Percentiles rank a stretch among this genome's conserved stretches.
Evolutionary conservation across 2,329 filamentous ascomycete species (phyloP).

Genomic region (Xylaria sp.): DNA sequence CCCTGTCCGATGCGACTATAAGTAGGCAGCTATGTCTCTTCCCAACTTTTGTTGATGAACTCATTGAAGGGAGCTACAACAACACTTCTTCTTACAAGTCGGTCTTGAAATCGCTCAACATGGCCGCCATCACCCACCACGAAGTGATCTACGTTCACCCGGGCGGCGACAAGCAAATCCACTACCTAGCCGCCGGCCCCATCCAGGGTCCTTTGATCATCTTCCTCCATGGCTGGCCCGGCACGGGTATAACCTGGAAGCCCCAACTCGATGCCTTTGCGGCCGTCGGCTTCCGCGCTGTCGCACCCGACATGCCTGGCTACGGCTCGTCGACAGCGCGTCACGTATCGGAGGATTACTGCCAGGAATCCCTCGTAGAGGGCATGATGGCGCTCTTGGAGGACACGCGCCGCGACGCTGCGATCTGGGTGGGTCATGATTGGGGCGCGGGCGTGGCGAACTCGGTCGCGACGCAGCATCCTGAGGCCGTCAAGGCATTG

Average conservation of each 20-base stretch:
- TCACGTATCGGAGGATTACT: slow-evolving; percentile 27
- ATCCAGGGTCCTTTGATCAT: slow-evolving; percentile 28
- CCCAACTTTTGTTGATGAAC: too few relatives aligned
- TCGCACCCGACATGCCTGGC: slow-evolving; percentile 34
- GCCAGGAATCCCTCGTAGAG: slow-evolving; percentile 30
- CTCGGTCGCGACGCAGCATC: slow-evolving; percentile 29
- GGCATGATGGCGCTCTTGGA: slow-evolving; percentile 34
- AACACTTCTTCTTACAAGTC: neutral
- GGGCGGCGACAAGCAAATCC: slow-evolving; percentile 26
- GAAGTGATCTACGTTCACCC: slow-evolving; percentile 17
- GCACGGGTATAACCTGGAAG: slow-evolving; percentile 32
- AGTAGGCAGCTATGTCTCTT: neutral
- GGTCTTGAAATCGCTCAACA: slow-evolving; percentile 4
- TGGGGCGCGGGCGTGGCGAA: slow-evolving; percentile 34
- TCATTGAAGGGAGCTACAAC: neutral
- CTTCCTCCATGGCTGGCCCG: slow-evolving; percentile 37
- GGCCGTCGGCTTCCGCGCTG: slow-evolving; percentile 30
- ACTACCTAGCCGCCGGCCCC: slow-evolving; percentile 30
- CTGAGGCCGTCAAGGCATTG: slow-evolving; percentile 26
- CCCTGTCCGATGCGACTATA: neutral
- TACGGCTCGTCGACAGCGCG: slow-evolving; percentile 35
- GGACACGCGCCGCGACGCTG: slow-evolving; percentile 31
- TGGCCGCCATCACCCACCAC: slow-evolving; percentile 13
- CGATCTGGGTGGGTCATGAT: slow-evolving; percentile 46
- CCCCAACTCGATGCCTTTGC: slow-evolving; percentile 29